Base-by-base conservation (phyloP, 139 green algal genomes). In the Auxenochlorella pyrenoidosa region DNA sequence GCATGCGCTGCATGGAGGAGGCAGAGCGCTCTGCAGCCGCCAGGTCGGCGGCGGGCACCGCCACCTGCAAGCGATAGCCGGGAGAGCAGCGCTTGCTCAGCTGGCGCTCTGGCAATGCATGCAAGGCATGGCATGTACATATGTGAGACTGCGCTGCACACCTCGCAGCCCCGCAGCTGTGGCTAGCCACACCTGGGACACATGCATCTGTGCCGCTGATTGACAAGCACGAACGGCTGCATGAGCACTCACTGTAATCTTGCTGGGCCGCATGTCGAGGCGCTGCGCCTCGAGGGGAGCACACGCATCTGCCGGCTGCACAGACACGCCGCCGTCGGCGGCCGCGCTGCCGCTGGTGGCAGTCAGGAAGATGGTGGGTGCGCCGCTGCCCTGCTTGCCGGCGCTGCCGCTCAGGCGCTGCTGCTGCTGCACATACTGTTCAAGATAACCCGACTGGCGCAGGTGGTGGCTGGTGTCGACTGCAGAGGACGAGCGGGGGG, bases 221-320 rank as follows among this genome's bases (percentile, higher is more conserved):
- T n/a, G n/a, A n/a, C n/a, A n/a, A n/a, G n/a, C n/a, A n/a, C n/a
- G n/a, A n/a, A n/a, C n/a, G n/a, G n/a, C n/a, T n/a, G n/a, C n/a
- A n/a, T n/a, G n/a, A n/a, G n/a, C n/a, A n/a, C 83, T 72, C 44
- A 87, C 83, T 70, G 68, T 87, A 19, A 87, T 10, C n/a, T 54
- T 80, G 83, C 70, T 87, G 24, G 83, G 47, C 34, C 83, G 70
- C 70, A 87, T 63, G 65, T 86, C 79, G 24, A 84, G 36, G 12
- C 15, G 58, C 79, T 75, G n/a, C 13, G 66, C 12, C 34, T 79
- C 72, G 12, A 32, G 22, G 5, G 5, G 32, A 28, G 13, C 38
- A 16, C 34, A 34, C 16, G 44, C 72, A 12, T 79, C 38, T 36
- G 3, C 73, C 24, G 26, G 40, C 47, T 19, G 34, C n/a, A 19